Conservation (phyloP, 2,329 filamentous ascomycete species). For the Pseudogymnoascus sp. region DNA sequence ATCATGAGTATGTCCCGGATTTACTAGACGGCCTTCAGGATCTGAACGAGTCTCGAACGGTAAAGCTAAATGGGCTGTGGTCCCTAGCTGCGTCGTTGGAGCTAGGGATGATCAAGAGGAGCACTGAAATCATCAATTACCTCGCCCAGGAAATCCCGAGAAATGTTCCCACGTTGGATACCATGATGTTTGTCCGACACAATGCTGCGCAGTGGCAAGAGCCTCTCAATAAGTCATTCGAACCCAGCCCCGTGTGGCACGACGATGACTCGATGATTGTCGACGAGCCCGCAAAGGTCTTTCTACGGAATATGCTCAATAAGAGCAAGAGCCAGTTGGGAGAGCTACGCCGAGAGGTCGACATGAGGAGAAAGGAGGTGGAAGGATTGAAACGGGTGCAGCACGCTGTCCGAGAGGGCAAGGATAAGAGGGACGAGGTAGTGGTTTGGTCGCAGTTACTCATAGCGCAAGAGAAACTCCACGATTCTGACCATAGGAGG, state of each 20-base stretch:
- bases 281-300: constrained; percentile 81
- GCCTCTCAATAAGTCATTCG: constrained; percentile 75
- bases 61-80: constrained; percentile 82
- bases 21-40: constrained; percentile 89
- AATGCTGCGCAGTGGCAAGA: constrained; percentile 79
- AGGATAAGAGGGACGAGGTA: constrained; percentile 82
- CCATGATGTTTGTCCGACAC: constrained; percentile 95
- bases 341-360: constrained; percentile 72
- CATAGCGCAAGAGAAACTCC: constrained; percentile 71
- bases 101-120: constrained; percentile 64
- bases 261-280: constrained; percentile 81
- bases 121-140: constrained; percentile 61
- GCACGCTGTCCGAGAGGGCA: constrained; percentile 69
- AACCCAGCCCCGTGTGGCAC: constrained; percentile 94
- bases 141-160: constrained; percentile 73
- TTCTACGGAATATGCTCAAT: constrained; percentile 79
- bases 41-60: constrained; percentile 77
- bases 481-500: constrained; percentile 73
- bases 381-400: constrained; percentile 67
- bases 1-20: constrained; percentile 92
- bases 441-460: constrained; percentile 78
- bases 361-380: constrained; percentile 78
- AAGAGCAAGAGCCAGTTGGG: constrained; percentile 82
- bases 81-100: constrained; percentile 71
- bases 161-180: constrained; percentile 83